Conservation (phyloP, 345 rosid genomes). For the Salix dunnii region DNA sequence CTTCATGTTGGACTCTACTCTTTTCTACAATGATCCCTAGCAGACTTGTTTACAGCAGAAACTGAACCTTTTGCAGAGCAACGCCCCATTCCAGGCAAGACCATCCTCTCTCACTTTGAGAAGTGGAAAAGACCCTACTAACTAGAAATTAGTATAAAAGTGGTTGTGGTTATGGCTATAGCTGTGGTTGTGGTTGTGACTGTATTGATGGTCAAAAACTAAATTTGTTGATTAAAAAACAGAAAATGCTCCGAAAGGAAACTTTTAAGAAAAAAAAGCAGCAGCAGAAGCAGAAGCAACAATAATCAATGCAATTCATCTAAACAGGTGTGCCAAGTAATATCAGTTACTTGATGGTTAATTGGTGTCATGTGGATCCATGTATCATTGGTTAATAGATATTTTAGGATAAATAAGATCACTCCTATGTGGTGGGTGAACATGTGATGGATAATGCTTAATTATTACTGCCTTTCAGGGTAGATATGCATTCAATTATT, state of each 20-base stretch:
- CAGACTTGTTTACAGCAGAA: not conserved
- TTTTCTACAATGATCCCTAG: not conserved
- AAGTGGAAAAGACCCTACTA: not conserved
- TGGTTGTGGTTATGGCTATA: too few species aligned
- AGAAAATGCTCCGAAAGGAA: not conserved
- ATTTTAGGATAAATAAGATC: not conserved
- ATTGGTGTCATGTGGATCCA: not conserved
- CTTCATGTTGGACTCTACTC: not conserved
- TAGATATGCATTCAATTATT: not conserved
- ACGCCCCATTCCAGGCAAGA: not conserved
- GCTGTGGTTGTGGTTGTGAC: too few species aligned
- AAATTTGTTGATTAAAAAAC: too few species aligned
- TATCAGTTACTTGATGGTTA: too few species aligned
- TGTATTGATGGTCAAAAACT: too few species aligned
- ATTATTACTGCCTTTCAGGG: not conserved
- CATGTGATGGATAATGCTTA: not conserved
- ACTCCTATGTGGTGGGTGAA: not conserved
- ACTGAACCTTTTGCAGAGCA: not conserved
- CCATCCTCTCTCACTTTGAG: not conserved
- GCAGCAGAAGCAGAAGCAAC: too few species aligned
- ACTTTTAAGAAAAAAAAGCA: not conserved
- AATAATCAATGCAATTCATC: not conserved
- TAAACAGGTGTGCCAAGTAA: not conserved
- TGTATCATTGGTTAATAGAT: not conserved
- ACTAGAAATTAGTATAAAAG: not conserved